Percentiles rank a stretch among this genome's conserved stretches.
Evolutionary conservation across 345 rosid species (phyloP).

Genomic region (Brassica napus): DNA sequence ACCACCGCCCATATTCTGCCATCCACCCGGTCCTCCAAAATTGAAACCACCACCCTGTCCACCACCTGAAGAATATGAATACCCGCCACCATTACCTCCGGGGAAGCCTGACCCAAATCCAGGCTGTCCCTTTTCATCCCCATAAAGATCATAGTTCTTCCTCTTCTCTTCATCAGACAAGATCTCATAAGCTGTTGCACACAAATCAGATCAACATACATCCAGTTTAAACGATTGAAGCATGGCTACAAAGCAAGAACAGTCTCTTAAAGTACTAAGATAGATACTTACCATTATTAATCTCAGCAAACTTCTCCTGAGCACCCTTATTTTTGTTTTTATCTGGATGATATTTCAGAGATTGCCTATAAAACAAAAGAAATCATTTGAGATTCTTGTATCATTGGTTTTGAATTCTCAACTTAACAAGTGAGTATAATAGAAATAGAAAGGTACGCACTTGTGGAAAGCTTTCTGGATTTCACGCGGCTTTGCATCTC

Average conservation of each 20-base stretch:
- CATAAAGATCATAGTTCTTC: conserved; percentile 83
- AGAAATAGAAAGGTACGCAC: conserved; percentile 40
- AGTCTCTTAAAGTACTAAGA: neutral
- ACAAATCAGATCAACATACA: conserved; percentile 4
- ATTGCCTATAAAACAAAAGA: conserved; percentile 53
- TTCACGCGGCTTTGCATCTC: conserved; percentile 79
- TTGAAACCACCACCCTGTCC: conserved; percentile 64
- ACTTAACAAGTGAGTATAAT: neutral
- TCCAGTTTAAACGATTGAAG: neutral
- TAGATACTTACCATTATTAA: conserved; percentile 68
- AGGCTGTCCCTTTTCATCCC: conserved; percentile 84
- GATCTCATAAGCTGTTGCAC: conserved; percentile 81
- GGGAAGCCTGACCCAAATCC: conserved; percentile 73
- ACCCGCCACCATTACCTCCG: conserved; percentile 63
- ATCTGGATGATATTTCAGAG: conserved; percentile 88
- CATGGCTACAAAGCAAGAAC: neutral
- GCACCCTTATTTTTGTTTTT: conserved; percentile 86
- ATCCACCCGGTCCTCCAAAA: conserved; percentile 64
- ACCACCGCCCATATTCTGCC: conserved; percentile 73
- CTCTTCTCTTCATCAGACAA: conserved; percentile 86
- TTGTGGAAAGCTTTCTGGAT: conserved; percentile 99
- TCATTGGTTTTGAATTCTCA: neutral
- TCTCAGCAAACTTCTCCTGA: conserved; percentile 85
- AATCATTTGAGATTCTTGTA: neutral
- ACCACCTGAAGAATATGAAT: conserved; percentile 53